A percentile compares a stretch with the other conserved stretches of the same genome.
Evolutionary conservation across 139 green algal species (phyloP).

Genomic region (Chlorella sorokiniana): DNA sequence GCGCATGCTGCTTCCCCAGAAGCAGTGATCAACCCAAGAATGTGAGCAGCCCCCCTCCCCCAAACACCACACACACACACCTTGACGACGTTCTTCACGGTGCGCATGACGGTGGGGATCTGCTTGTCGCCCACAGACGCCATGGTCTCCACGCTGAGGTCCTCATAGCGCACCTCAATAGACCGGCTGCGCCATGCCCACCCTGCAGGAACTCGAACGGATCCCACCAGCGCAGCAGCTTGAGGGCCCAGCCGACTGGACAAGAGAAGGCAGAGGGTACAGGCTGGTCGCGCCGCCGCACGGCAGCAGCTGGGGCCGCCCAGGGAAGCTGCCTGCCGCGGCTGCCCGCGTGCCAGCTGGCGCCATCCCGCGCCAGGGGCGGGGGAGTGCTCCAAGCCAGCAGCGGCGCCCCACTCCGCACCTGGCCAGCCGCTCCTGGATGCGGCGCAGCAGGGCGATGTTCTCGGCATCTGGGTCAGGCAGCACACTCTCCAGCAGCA

Average conservation of each 20-base stretch:
- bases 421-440: constrained; percentile 23
- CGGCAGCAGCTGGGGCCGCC: no score
- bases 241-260: neutral
- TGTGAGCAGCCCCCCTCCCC: constrained; percentile 57
- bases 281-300: neutral
- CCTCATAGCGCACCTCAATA: constrained; percentile 51
- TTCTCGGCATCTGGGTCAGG: constrained; percentile 17
- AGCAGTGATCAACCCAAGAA: no score
- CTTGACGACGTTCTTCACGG: constrained; percentile 1
- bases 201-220: neutral
- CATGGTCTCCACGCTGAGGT: constrained; percentile 64
- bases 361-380: neutral
- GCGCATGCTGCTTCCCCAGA: neutral
- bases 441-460: neutral
- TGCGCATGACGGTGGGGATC: constrained; percentile 60
- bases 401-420: neutral
- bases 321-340: no score
- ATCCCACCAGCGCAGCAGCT: neutral
- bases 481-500: constrained; percentile 19
- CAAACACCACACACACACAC: constrained; percentile 4
- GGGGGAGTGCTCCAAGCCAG: neutral
- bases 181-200: constrained; percentile 16
- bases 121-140: constrained; percentile 62
- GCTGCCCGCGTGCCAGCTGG: no score
- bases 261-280: neutral